Evolutionary conservation across 2,329 filamentous ascomycete species (phyloP).

Genomic region (Geosmithia putterillii): DNA sequence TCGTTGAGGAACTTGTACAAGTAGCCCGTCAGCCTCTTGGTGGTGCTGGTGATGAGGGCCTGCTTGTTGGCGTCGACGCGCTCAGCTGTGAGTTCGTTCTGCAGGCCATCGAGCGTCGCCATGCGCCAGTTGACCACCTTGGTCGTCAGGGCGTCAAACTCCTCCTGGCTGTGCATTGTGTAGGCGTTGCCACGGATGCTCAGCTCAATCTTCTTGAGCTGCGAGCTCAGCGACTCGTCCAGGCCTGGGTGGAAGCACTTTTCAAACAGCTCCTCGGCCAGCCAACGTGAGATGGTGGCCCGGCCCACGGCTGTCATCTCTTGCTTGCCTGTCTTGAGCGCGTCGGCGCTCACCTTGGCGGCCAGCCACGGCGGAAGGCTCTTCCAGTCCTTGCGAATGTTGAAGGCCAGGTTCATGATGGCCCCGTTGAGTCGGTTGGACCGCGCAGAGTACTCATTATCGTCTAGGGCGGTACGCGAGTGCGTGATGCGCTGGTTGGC

Average conservation of each 20-base stretch:
- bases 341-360: constrained; percentile 71
- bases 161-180: constrained; percentile 65
- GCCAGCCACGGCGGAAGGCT: constrained; percentile 70
- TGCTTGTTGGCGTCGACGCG: constrained; percentile 54
- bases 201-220: constrained; percentile 76
- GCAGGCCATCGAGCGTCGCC: constrained; percentile 83
- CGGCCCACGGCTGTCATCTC: constrained; percentile 96
- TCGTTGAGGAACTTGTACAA: constrained; percentile 65
- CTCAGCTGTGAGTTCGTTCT: constrained; percentile 52
- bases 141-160: constrained; percentile 74
- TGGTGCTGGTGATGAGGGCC: constrained; percentile 58
- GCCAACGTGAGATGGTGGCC: constrained; percentile 78
- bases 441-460: constrained; percentile 81
- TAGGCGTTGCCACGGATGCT: constrained; percentile 74
- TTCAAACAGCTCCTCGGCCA: constrained; percentile 84
- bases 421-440: constrained; percentile 89
- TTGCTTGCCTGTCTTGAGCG: constrained; percentile 76
- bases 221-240: constrained; percentile 60
- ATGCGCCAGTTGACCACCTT: constrained; percentile 91
- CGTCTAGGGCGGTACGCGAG: constrained; percentile 86
- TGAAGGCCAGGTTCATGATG: constrained; percentile 89
- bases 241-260: constrained; percentile 86
- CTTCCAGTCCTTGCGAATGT: constrained; percentile 91
- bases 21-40: constrained; percentile 53
- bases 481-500: constrained; percentile 92